Conservation (phyloP, 2,329 filamentous ascomycete species). For the Periconia sp. region DNA sequence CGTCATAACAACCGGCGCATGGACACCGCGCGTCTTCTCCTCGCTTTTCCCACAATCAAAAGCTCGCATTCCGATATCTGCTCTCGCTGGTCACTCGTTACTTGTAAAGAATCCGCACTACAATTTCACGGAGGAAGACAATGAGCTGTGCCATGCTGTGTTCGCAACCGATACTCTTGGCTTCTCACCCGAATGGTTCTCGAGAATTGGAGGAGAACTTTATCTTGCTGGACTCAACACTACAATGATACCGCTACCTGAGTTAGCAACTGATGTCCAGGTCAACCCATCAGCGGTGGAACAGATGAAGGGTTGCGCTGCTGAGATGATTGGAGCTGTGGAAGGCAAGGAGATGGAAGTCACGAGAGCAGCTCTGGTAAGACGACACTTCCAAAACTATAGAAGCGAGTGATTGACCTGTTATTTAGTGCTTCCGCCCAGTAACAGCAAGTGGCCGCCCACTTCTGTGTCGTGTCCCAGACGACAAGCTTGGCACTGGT, state of each 20-base stretch:
- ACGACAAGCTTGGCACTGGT: slow-evolving; percentile 60
- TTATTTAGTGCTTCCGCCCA: slow-evolving; percentile 69
- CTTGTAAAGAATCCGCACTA: slow-evolving; percentile 67
- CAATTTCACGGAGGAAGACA: slow-evolving; percentile 51
- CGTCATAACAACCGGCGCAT: slow-evolving; percentile 72
- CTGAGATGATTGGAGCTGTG: slow-evolving; percentile 54
- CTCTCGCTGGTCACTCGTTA: slow-evolving; percentile 75
- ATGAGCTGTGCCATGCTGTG: slow-evolving; percentile 67
- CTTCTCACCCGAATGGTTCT: slow-evolving; percentile 76
- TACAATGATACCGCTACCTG: slow-evolving; percentile 64
- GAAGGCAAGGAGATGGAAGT: slow-evolving; percentile 64
- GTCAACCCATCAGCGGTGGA: slow-evolving; percentile 57
- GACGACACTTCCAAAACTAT: slow-evolving; percentile 9
- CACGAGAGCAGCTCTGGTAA: slow-evolving; percentile 64
- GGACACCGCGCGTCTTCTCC: slow-evolving; percentile 71
- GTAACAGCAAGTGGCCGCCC: slow-evolving; percentile 69
- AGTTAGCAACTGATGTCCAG: slow-evolving; percentile 57
- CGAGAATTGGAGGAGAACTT: slow-evolving; percentile 69
- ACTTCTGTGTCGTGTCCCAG: slow-evolving; percentile 64
- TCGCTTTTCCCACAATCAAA: slow-evolving; percentile 66
- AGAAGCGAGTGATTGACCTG: slow-evolving; percentile 5
- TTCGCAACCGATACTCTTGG: slow-evolving; percentile 65
- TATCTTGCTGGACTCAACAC: slow-evolving; percentile 78
- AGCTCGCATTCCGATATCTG: slow-evolving; percentile 62
- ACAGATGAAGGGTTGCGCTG: slow-evolving; percentile 58